Conservation (phyloP, 2,329 filamentous ascomycete genomes). For the Botrytis paeoniae region DNA sequence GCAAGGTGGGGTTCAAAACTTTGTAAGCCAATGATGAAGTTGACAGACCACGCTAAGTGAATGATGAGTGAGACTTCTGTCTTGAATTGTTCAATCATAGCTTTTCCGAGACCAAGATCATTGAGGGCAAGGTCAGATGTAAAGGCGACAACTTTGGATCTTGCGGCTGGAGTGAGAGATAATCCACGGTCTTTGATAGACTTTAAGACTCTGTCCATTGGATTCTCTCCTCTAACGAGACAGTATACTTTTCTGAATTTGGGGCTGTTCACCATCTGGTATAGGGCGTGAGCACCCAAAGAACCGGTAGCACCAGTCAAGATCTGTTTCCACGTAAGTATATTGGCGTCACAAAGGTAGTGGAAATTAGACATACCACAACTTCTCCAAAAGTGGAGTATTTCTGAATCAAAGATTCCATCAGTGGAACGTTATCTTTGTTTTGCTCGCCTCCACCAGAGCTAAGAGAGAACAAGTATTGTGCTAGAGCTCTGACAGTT, state of each 20-base stretch:
- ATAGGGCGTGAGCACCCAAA: slow-evolving; percentile 58
- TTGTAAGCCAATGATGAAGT: slow-evolving; percentile 17
- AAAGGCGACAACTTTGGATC: slow-evolving; percentile 16
- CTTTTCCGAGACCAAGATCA: slow-evolving; percentile 23
- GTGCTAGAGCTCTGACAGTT: slow-evolving; percentile 46
- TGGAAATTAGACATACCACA: slow-evolving; percentile 13
- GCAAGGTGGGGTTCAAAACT: slow-evolving; percentile 34
- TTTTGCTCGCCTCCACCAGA: slow-evolving; percentile 38
- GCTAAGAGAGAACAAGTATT: slow-evolving; percentile 43
- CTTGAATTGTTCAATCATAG: slow-evolving; percentile 33
- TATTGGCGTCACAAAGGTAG: slow-evolving; percentile 9
- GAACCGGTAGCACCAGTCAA: slow-evolving; percentile 66
- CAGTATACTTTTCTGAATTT: slow-evolving; percentile 53
- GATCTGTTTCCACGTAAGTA: slow-evolving; percentile 37
- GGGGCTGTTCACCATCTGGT: slow-evolving; percentile 56
- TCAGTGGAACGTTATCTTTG: slow-evolving; percentile 40
- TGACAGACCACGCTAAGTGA: slow-evolving; percentile 21
- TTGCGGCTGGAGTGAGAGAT: slow-evolving; percentile 5
- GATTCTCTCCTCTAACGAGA: slow-evolving; percentile 46
- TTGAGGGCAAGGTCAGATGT: slow-evolving; percentile 12
- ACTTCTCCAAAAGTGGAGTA: slow-evolving; percentile 41
- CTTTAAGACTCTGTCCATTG: slow-evolving; percentile 19
- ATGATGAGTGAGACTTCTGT: slow-evolving; percentile 37
- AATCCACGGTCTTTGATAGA: slow-evolving; percentile 19
- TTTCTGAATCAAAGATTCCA: slow-evolving; percentile 46